phyloP scores from a whole-genome alignment of 257 asterid species.

The Nicotiana paniculata region DNA sequence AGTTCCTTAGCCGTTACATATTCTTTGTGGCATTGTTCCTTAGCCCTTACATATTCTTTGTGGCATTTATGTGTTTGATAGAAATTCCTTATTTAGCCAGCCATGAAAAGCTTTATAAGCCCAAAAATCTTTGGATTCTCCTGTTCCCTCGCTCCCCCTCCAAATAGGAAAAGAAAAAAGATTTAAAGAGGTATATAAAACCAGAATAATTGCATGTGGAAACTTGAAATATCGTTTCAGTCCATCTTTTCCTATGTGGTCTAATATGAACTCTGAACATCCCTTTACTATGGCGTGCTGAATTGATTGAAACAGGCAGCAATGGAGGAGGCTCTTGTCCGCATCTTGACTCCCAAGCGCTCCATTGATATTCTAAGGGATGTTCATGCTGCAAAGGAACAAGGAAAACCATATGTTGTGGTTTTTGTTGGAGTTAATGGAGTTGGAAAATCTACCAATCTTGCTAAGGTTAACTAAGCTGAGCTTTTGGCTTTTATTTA shows the following conservation, averaged over 20 bases:
- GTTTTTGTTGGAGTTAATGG: conserved; percentile 98
- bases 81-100: not conserved
- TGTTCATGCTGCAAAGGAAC: conserved; percentile 92
- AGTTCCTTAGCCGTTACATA: no score
- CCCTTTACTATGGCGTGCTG: conserved; percentile 4
- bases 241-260: not conserved
- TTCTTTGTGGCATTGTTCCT: not conserved
- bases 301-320: conserved; percentile 52
- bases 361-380: conserved; percentile 94
- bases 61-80: not conserved
- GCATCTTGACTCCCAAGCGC: conserved; percentile 88
- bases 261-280: not conserved
- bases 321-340: conserved; percentile 97
- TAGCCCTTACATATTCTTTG: no score
- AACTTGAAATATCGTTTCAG: not conserved
- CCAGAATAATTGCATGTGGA: not conserved
- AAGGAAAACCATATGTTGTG: conserved; percentile 86
- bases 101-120: not conserved
- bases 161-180: not conserved
- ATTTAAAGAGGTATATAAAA: not conserved
- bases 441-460: conserved; percentile 94
- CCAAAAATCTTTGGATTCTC: not conserved
- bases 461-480: conserved; percentile 59
- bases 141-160: not conserved
- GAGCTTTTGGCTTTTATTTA: not conserved